Percentiles rank a stretch among this genome's conserved stretches.
Conservation (phyloP, 495 filamentous ascomycete genomes). For the Neurospora sp. region DNA sequence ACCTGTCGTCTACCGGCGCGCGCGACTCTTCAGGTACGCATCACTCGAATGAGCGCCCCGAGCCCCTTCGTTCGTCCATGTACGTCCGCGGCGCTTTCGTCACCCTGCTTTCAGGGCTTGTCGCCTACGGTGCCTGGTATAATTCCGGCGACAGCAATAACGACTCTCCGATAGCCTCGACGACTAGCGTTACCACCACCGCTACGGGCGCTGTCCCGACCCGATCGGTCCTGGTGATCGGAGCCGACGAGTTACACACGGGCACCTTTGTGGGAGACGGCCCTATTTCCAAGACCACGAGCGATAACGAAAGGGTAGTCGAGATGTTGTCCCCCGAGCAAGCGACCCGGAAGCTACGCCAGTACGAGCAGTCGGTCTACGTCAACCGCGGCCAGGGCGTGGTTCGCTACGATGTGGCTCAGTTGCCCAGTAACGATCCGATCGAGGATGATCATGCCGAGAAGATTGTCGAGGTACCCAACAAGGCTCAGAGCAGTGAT, state of each 20-base stretch:
- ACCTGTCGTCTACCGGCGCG: background rate
- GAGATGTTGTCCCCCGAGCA: constrained; percentile 97
- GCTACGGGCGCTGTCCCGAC: constrained; percentile 19
- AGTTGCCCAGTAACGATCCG: constrained; percentile 90
- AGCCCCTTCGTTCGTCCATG: constrained; percentile 40
- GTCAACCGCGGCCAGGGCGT: constrained; percentile 87
- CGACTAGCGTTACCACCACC: constrained; percentile 5
- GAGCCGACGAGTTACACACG: constrained; percentile 74
- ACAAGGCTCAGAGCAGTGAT: constrained; percentile 32
- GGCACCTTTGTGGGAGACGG: constrained; percentile 68
- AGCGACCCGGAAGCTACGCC: constrained; percentile 77
- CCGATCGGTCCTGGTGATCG: constrained; percentile 58
- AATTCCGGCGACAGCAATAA: constrained; percentile 28
- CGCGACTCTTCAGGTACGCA: constrained; percentile 3
- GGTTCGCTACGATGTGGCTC: constrained; percentile 89
- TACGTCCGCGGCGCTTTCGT: constrained; percentile 35
- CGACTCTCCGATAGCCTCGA: constrained; percentile 12
- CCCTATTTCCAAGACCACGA: constrained; percentile 76
- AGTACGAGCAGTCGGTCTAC: constrained; percentile 81
- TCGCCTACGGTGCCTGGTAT: constrained; percentile 43
- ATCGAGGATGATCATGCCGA: constrained; percentile 98
- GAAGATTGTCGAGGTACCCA: constrained; percentile 85
- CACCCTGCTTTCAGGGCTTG: constrained; percentile 34
- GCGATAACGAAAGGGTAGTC: constrained; percentile 64
- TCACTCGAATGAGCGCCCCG: constrained; percentile 14